These are phyloP conservation scores for Litsea cubeba DNA, from an alignment of 164 flowering plant species.

Conservation along the genomic window DNA sequence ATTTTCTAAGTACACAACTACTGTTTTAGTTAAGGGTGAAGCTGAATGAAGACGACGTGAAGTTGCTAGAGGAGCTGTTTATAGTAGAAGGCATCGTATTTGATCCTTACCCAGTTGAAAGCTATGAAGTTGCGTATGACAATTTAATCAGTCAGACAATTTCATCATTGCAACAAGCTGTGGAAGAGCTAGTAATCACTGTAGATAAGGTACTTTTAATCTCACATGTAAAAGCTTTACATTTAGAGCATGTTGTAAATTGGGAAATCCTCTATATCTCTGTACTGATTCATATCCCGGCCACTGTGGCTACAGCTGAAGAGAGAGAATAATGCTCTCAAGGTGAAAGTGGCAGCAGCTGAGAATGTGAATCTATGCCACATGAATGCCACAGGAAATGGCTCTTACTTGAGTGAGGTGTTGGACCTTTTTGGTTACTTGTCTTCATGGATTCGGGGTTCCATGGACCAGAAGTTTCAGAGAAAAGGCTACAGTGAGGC, in stretches of 20 bases:
- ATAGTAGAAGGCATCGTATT: conserved; percentile 47
- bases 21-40: conserved; percentile 45
- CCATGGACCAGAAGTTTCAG: background rate
- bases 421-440: conserved; percentile 7
- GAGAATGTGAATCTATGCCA: background rate
- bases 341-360: conserved; percentile 22
- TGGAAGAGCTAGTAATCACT: conserved; percentile 38
- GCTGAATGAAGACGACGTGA: conserved; percentile 47
- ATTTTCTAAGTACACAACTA: background rate
- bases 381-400: conserved; percentile 1
- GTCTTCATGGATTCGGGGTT: conserved; percentile 8
- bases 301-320: conserved; percentile 36
- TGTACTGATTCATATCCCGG: background rate
- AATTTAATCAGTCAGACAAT: conserved; percentile 42
- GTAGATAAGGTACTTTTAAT: conserved; percentile 40
- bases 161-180: conserved; percentile 37
- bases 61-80: conserved; percentile 58
- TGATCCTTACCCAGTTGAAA: conserved; percentile 36
- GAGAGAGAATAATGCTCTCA: conserved; percentile 41
- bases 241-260: background rate
- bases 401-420: conserved; percentile 2
- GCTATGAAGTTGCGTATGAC: conserved; percentile 38
- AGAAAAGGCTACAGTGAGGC: background rate
- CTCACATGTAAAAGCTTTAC: background rate
- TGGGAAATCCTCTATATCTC: background rate